Evolutionary conservation across 1,139 yeast genomes (phyloP).

Genomic region (Blastobotrys petasosporus): DNA sequence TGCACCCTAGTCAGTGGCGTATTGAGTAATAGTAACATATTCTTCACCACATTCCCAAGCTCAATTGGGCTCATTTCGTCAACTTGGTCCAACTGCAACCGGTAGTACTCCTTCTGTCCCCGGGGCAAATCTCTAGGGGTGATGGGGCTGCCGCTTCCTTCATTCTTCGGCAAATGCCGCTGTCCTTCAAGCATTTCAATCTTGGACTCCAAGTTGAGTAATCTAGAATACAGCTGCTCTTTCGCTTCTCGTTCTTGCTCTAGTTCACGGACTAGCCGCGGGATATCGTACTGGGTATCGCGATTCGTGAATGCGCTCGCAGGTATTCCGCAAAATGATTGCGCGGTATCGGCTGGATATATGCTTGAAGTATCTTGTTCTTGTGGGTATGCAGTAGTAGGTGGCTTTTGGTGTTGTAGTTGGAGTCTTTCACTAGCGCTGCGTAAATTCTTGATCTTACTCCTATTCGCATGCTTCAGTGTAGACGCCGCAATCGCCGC

Average conservation of each 20-base stretch:
- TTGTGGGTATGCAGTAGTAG: too few species aligned
- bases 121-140: constrained; percentile 7
- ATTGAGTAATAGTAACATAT: constrained; percentile 11
- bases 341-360: too few species aligned
- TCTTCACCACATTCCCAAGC: constrained; percentile 12
- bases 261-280: neutral
- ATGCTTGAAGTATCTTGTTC: too few species aligned
- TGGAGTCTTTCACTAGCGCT: too few species aligned
- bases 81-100: constrained; percentile 11
- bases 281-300: too few species aligned
- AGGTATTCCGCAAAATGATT: too few species aligned
- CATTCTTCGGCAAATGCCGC: neutral
- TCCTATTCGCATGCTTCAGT: neutral
- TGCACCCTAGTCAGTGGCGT: constrained; percentile 12
- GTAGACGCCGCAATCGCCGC: neutral
- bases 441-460: too few species aligned
- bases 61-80: constrained; percentile 8
- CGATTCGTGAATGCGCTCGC: too few species aligned
- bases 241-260: constrained; percentile 1
- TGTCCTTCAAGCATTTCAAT: constrained; percentile 4
- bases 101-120: constrained; percentile 12
- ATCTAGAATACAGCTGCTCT: constrained; percentile 3
- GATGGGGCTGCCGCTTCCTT: constrained; percentile 8
- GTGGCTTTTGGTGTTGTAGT: too few species aligned
- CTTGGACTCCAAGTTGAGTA: constrained; percentile 7